phyloP scores from a whole-genome alignment of 106 monocot genomes.

The Allium fistulosum region DNA sequence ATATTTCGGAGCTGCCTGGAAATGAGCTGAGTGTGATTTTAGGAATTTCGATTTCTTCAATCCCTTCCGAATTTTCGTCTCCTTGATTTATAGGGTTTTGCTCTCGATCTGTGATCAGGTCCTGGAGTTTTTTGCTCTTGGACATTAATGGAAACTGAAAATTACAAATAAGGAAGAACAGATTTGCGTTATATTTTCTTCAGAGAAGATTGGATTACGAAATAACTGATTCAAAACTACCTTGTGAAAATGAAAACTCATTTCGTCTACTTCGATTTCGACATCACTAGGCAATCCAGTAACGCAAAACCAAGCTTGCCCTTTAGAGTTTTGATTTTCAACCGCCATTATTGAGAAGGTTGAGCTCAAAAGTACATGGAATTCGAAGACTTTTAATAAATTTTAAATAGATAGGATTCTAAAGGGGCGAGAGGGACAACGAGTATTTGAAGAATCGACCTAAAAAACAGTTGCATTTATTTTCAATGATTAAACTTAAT shows the following conservation, averaged over 20 bases:
- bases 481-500: neutral
- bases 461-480: neutral
- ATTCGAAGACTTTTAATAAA: neutral
- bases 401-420: conserved; percentile 1
- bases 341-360: conserved; percentile 20
- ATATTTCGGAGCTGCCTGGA: conserved; percentile 60
- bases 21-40: conserved; percentile 47
- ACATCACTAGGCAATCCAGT: conserved; percentile 93
- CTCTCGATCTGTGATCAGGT: conserved; percentile 46
- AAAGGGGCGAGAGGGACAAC: conserved; percentile 6
- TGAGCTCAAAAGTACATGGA: conserved; percentile 1
- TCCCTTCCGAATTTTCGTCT: conserved; percentile 12
- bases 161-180: neutral
- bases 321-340: conserved; percentile 30
- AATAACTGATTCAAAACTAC: conserved; percentile 8
- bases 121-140: conserved; percentile 63
- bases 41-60: conserved; percentile 15
- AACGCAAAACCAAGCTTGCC: conserved; percentile 86
- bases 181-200: too few species aligned
- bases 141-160: conserved; percentile 80
- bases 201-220: too few species aligned
- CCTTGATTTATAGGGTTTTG: neutral
- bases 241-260: conserved; percentile 93
- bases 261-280: conserved; percentile 60
- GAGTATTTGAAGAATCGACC: conserved; percentile 7